Evolutionary conservation across 495 filamentous ascomycete species (phyloP).

Genomic region (Polyplosphaeria fusca): DNA sequence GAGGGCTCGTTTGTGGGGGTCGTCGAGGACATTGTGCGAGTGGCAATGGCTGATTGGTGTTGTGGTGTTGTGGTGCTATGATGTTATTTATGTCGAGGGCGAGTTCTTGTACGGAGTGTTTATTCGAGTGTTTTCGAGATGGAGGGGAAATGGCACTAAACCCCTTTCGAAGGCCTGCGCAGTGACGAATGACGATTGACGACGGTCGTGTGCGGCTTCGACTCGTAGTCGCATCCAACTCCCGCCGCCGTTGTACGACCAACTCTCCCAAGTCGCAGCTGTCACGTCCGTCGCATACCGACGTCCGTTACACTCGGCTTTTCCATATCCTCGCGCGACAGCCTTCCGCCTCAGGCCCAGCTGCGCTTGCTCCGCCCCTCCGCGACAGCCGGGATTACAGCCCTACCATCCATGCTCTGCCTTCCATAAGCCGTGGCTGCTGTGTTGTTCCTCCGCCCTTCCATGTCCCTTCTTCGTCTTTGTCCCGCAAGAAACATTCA

Average conservation of each 20-base stretch:
- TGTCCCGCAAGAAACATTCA: too few relatives aligned
- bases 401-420: not conserved
- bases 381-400: conserved; percentile 11
- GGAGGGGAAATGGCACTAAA: conserved; percentile 12
- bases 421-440: conserved; percentile 16
- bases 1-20: conserved; percentile 24
- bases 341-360: too few relatives aligned
- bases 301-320: too few relatives aligned
- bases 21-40: conserved; percentile 27
- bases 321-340: too few relatives aligned
- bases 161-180: not conserved
- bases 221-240: not conserved
- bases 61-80: too few relatives aligned
- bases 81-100: too few relatives aligned
- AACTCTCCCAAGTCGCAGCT: too few relatives aligned
- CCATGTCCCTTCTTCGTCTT: not conserved
- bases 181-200: not conserved
- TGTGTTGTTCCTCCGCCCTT: not conserved
- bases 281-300: too few relatives aligned
- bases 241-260: not conserved
- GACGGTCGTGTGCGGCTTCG: conserved; percentile 1
- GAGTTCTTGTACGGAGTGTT: too few relatives aligned
- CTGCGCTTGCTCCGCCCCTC: conserved; percentile 19
- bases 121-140: conserved; percentile 18
- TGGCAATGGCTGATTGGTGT: not conserved